Evolutionary conservation across 1,284 basidiomycete genomes (phyloP).

Genomic region (Neotropicomus parvogracilis): DNA sequence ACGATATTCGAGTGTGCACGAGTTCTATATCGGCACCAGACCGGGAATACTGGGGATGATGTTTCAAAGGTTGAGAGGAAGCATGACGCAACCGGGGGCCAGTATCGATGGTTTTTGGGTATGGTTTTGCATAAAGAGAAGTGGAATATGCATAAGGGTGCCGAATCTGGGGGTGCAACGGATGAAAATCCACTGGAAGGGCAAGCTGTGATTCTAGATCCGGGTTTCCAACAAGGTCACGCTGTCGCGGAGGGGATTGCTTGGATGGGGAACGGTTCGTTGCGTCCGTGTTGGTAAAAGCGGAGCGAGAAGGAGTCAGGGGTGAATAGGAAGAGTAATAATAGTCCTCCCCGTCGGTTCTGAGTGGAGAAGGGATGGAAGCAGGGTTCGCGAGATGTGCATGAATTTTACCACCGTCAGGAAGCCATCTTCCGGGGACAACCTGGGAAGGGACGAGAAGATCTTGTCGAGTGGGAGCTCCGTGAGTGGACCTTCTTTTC

Average conservation of each 20-base stretch:
- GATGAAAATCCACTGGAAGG: conserved; percentile 18
- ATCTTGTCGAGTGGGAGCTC: conserved; percentile 14
- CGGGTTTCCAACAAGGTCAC: conserved; percentile 13
- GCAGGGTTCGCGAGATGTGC: conserved; percentile 17
- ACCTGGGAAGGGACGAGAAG: conserved; percentile 13
- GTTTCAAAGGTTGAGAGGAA: conserved; percentile 19
- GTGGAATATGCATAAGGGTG: conserved; percentile 55
- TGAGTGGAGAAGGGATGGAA: conserved; percentile 28
- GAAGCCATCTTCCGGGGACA: conserved; percentile 19
- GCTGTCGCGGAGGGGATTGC: conserved; percentile 9
- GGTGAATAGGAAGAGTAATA: conserved; percentile 44
- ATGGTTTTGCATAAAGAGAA: conserved; percentile 13
- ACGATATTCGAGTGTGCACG: background rate
- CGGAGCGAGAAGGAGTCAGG: conserved; percentile 13
- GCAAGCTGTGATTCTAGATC: conserved; percentile 16
- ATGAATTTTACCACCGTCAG: conserved; percentile 2
- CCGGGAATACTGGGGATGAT: conserved; percentile 1
- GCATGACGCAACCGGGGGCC: conserved; percentile 18
- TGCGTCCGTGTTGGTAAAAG: background rate
- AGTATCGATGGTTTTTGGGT: conserved; percentile 6
- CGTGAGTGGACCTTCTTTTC: conserved; percentile 16
- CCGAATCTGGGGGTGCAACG: conserved; percentile 33
- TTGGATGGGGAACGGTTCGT: conserved; percentile 4
- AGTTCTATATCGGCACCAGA: background rate
- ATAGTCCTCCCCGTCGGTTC: conserved; percentile 37